phyloP scores from a whole-genome alignment of 176 grass and related monocot genomes.

The Calamus simplicifolius region DNA sequence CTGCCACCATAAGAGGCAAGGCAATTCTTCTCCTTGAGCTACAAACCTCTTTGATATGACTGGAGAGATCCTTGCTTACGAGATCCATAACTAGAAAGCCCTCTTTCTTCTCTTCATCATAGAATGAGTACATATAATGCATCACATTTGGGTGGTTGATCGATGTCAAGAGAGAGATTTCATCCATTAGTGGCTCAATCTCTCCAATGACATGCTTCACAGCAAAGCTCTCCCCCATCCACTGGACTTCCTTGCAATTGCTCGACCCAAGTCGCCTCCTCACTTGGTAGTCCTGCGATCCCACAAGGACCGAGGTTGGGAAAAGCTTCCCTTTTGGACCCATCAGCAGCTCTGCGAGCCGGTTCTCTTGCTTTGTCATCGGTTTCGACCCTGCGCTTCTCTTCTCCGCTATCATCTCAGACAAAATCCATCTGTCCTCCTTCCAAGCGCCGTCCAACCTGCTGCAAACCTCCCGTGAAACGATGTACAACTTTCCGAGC shows the following conservation, averaged over 20 bases:
- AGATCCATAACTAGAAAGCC: conserved; percentile 67
- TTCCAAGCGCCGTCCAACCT: conserved; percentile 66
- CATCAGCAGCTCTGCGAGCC: conserved; percentile 55
- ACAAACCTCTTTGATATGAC: conserved; percentile 55
- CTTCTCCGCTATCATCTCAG: conserved; percentile 59
- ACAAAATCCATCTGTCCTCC: conserved; percentile 73
- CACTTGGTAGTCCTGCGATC: conserved; percentile 50
- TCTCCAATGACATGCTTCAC: conserved; percentile 77
- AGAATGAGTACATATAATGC: conserved; percentile 60
- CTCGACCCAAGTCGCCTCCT: conserved; percentile 42
- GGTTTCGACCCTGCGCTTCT: conserved; percentile 21
- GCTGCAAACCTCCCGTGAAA: conserved; percentile 27
- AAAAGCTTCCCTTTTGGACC: conserved; percentile 47
- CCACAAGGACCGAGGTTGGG: conserved; percentile 41
- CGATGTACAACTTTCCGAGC: conserved; percentile 48
- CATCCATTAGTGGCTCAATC: conserved; percentile 20
- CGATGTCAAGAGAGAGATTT: conserved; percentile 55
- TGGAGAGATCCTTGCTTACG: conserved; percentile 64
- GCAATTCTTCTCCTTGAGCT: conserved; percentile 40
- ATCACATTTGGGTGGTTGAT: conserved; percentile 61
- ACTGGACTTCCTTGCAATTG: conserved; percentile 76
- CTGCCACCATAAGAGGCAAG: conserved; percentile 54
- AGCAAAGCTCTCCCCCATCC: conserved; percentile 71
- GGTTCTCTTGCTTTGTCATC: conserved; percentile 46
- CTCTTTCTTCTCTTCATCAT: conserved; percentile 78